Evolutionary conservation across 1,139 yeast species (phyloP), one percentile per base, ranked within the genome.

Genomic region (Pichia sp.): DNA sequence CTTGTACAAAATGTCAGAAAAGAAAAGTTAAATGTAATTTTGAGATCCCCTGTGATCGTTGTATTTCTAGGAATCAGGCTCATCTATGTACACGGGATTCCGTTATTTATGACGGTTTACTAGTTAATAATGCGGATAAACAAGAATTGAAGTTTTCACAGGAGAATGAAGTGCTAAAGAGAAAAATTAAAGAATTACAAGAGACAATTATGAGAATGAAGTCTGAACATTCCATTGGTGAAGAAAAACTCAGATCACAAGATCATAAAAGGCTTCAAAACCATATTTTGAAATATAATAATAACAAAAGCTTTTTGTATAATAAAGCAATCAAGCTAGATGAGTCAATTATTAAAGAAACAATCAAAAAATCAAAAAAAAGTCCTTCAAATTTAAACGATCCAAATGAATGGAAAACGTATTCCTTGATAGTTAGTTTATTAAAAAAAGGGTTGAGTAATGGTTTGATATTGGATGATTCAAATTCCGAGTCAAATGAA

Each of bases 1-100:
- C 70, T 2, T 68, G 72, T 50, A 53, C 55, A 28, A 58, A 63
- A 27, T 69, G 72, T 56, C 61, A 63, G 45, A 58, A 56, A 42
- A 58, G 70, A 36, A 59, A 67, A 48, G 70, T 69, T 18, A 68
- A 66, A 50, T 69, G 72, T 50, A 66, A 68, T 50, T 65, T 67
- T 53, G 61, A 67, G 51, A 60, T 67, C 3, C 72, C 72, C 0
- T 69, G 72, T 53, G 66, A 67, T 55, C 60, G 64, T 7, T 68
- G 72, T 47, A 66, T 67, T 13, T 57, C 59, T 11, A 51, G 70
- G 48, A 65, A 67, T 34, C 53, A 62, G 47, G 68, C 62, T 3
- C 66, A 62, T 51, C 45, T 63, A 27, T 65, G 68, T 47, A 52
- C 62, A 9, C 53, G 65, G 42, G 68, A 65, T 50, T 66, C 67